Percentiles rank a stretch among this genome's conserved stretches.
These are phyloP conservation scores for Myxozyma vanderwaltii DNA, from an alignment of 805 yeast species.

Conservation along the genomic window DNA sequence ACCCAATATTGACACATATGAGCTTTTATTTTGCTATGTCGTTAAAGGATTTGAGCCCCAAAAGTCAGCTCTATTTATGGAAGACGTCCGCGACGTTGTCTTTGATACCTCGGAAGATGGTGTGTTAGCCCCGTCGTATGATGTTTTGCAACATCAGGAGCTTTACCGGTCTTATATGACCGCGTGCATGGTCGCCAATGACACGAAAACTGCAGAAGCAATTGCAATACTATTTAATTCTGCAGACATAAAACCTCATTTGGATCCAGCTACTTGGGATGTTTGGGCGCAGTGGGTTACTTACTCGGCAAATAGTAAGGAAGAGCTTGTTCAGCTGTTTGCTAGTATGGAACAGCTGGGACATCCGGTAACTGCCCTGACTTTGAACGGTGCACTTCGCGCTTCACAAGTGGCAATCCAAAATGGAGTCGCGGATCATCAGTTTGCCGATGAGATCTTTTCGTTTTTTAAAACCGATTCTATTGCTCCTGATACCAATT, in stretches of 20 bases:
- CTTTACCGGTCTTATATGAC: conserved; percentile 28
- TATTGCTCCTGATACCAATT: conserved; percentile 13
- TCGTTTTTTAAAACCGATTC: conserved; percentile 3
- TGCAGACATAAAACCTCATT: conserved; percentile 3
- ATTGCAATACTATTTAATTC: conserved; percentile 8
- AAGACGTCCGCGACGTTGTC: conserved; percentile 7
- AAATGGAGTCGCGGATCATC: not conserved
- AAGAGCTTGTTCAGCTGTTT: conserved; percentile 22
- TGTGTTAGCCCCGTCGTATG: conserved; percentile 13
- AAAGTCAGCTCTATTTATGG: conserved; percentile 18
- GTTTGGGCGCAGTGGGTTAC: conserved; percentile 43
- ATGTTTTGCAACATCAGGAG: conserved; percentile 16
- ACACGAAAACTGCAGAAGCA: not conserved
- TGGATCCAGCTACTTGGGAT: conserved; percentile 44
- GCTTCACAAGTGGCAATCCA: conserved; percentile 20
- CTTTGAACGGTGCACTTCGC: conserved; percentile 25
- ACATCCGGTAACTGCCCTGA: conserved; percentile 34
- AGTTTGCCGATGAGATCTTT: conserved; percentile 21
- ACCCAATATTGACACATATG: conserved; percentile 32
- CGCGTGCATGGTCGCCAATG: conserved; percentile 23
- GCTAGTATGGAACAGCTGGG: conserved; percentile 32
- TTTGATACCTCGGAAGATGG: conserved; percentile 10
- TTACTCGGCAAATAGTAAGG: conserved; percentile 33
- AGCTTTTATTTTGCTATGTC: conserved; percentile 27
- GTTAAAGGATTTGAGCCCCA: conserved; percentile 19